These are phyloP conservation scores for Claviceps capensis DNA, from an alignment of 2,329 filamentous ascomycete species.

Conservation along the genomic window DNA sequence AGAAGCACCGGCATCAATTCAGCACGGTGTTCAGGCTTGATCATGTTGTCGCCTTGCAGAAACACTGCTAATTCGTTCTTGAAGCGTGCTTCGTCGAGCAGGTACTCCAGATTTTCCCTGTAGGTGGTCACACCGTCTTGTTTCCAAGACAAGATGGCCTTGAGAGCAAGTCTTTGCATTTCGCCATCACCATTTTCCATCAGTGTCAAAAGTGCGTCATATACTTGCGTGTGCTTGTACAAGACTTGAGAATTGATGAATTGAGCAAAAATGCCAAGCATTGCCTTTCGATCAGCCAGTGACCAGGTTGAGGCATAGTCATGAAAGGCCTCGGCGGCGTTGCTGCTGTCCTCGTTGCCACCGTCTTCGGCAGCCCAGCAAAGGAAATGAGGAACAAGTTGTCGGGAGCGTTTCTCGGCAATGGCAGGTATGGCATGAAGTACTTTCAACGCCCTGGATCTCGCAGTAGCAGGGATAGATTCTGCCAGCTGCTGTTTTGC, in stretches of 20 bases:
- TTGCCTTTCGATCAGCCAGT: slow-evolving; percentile 67
- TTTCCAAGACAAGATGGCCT: slow-evolving; percentile 84
- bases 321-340: slow-evolving; percentile 21
- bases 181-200: slow-evolving; percentile 82
- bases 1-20: slow-evolving; percentile 77
- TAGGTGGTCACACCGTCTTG: slow-evolving; percentile 61
- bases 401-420: slow-evolving; percentile 75
- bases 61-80: slow-evolving; percentile 89
- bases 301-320: slow-evolving; percentile 42
- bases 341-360: slow-evolving; percentile 21
- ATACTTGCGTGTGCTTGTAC: slow-evolving; percentile 64
- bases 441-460: slow-evolving; percentile 68
- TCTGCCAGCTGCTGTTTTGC: slow-evolving; percentile 43
- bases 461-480: slow-evolving; percentile 40
- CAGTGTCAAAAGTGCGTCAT: slow-evolving; percentile 58
- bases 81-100: slow-evolving; percentile 83
- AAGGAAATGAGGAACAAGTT: slow-evolving; percentile 74
- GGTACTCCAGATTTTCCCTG: slow-evolving; percentile 69
- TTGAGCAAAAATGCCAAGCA: slow-evolving; percentile 68
- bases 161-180: slow-evolving; percentile 73
- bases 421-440: slow-evolving; percentile 59
- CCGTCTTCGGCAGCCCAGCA: slow-evolving; percentile 55
- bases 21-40: slow-evolving; percentile 58
- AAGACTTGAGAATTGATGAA: slow-evolving; percentile 80
- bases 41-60: slow-evolving; percentile 59